Base-by-base conservation (phyloP, 805 yeast genomes). In the Hanseniaspora lindneri region DNA sequence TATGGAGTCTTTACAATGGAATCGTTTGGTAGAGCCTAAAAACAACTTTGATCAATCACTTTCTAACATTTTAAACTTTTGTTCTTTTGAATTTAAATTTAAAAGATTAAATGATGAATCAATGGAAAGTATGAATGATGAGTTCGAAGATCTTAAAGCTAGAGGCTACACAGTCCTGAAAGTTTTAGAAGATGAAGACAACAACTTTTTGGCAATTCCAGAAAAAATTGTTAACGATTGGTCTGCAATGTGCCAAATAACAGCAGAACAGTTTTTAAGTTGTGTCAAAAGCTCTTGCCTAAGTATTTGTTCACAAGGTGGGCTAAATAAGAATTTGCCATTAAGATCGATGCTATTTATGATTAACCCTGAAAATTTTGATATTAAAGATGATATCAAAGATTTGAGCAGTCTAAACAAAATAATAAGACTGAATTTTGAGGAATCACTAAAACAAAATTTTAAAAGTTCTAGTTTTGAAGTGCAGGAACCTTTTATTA, bases 401-500 rank as follows among this genome's bases (percentile, higher is more conserved):
- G 48, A 49, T 17, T 41, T 33, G 8, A 49, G 47, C 14, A 27
- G 52, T 3, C 49, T 52, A 16, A 48, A 25, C 19, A 46, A 36
- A n/a, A 11, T 34, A 11, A 32, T 46, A 14, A 46, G 49, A 46
- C 3, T n/a, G 2, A 25, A 17, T 16, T 46, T 39, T 25, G 30
- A 16, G 23, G 33, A 29, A 25, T 4, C 28, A 5, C 20, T 46
- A 14, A 19, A 46, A 25, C 24, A 23, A 53, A 56, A 6, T 42
- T 52, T 1, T 14, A 46, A 10, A 4, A 47, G 60, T 2, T 50
- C 47, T 0, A 54, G 62, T 1, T 76, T 74, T 58, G 72, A 79
- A 1, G 62, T 88, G 1, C 67, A 89, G 62, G 97, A 92, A 63
- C 98, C 98, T 0, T 70, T 83, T 25, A 89, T 92, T 96, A 70